phyloP scores from a whole-genome alignment of 768 basidiomycete genomes.

The Ephemerocybe angulata region DNA sequence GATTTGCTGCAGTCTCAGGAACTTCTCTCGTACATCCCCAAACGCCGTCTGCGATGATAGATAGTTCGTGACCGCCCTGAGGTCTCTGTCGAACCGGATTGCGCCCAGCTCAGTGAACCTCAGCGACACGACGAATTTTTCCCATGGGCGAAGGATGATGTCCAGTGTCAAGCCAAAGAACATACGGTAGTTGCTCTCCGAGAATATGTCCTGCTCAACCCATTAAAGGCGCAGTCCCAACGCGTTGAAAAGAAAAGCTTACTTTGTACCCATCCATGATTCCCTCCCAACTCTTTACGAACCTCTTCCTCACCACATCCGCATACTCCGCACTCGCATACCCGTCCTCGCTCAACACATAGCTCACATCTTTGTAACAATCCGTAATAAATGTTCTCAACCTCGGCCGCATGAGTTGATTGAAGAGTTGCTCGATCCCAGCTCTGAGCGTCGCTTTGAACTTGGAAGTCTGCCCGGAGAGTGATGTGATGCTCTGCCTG shows the following conservation, averaged over 20 bases:
- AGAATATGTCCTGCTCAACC: constrained; percentile 67
- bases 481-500: constrained; percentile 42
- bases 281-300: constrained; percentile 83
- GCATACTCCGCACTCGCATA: constrained; percentile 83
- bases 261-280: constrained; percentile 88
- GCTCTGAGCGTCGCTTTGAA: constrained; percentile 74
- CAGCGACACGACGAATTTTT: constrained; percentile 76
- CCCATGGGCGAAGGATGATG: constrained; percentile 91
- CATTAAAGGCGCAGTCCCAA: constrained; percentile 5
- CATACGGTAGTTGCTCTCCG: constrained; percentile 80
- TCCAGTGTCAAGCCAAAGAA: constrained; percentile 87
- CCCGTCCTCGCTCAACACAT: constrained; percentile 83
- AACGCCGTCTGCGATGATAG: constrained; percentile 86
- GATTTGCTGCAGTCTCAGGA: constrained; percentile 88
- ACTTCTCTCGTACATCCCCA: constrained; percentile 90
- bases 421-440: constrained; percentile 92
- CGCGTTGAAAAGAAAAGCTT: constrained; percentile 10
- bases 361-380: constrained; percentile 86
- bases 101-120: constrained; percentile 96
- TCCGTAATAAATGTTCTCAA: constrained; percentile 81
- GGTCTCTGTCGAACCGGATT: constrained; percentile 90
- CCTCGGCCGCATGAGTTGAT: constrained; percentile 86
- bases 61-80: constrained; percentile 78
- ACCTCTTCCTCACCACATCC: constrained; percentile 85
- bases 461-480: constrained; percentile 55